Evolutionary conservation across 192 early-diverging fungal genomes (phyloP).

Genomic region (Dimargaris cristalligena): DNA sequence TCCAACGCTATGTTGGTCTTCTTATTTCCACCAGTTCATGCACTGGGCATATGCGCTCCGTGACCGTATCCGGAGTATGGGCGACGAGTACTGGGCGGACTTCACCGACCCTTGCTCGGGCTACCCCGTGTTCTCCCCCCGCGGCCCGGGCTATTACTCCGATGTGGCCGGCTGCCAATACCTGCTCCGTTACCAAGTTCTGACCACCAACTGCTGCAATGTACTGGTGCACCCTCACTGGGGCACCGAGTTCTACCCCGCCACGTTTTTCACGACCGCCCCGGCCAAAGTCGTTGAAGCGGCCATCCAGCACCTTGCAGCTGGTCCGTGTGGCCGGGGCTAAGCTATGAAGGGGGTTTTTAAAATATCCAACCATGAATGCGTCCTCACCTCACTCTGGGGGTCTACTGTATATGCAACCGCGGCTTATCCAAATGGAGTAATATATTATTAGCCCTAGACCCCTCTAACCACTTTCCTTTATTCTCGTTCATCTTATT

Average conservation of each 20-base stretch:
- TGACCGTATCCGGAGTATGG: too few species aligned
- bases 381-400: too few species aligned
- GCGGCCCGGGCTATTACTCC: slow-evolving; percentile 66
- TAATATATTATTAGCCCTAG: too few species aligned
- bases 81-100: slow-evolving; percentile 70
- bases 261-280: slow-evolving; percentile 69
- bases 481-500: too few species aligned
- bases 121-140: slow-evolving; percentile 37
- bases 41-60: slow-evolving; percentile 47
- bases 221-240: slow-evolving; percentile 74
- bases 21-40: too few species aligned
- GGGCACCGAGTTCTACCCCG: slow-evolving; percentile 81
- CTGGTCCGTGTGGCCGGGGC: neutral
- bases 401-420: too few species aligned
- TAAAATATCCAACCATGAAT: too few species aligned
- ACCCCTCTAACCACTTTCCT: too few species aligned
- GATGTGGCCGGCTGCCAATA: slow-evolving; percentile 69
- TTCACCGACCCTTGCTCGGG: slow-evolving; percentile 85
- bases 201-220: slow-evolving; percentile 69
- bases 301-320: neutral
- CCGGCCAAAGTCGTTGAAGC: slow-evolving; percentile 31
- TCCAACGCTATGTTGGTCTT: too few species aligned
- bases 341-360: too few species aligned
- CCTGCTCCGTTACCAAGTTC: slow-evolving; percentile 57
- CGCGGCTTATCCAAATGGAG: too few species aligned